Evolutionary conservation across 768 basidiomycete species (phyloP), one percentile per base, ranked within the genome.

Genomic region (Kwoniella mangroviensis): DNA sequence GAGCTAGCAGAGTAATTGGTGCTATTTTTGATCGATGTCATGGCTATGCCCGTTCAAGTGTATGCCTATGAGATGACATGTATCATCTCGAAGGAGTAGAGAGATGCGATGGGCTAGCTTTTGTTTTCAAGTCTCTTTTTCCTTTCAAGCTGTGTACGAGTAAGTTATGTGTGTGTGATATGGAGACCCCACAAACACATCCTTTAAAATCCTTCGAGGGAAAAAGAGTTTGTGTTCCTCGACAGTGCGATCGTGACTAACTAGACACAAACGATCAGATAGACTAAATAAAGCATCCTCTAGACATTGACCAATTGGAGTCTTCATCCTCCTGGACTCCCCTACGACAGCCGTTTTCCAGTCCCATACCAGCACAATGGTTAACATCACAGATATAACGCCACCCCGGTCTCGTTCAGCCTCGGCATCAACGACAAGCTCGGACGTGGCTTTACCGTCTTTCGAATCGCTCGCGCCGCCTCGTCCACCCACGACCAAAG

Each of bases 401-500:
- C 58, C 49, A 1, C 52, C 64, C 10, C 57, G 69, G 0, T 73
- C 73, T 6, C 70, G 69, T 22, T 63, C 76, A 45, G 12, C 61
- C 2, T 74, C 76, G 1, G 21, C 71, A 26, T 78, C 75, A n/a
- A 73, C 75, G 7, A 68, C 73, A 1, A 72, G 72, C 24, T 78
- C 80, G 3, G 62, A 69, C 21, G 68, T 69, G 21, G 56, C 76
- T 28, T 67, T 79, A 34, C 74, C 73, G 10, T 63, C 73, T 4
- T 76, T 80, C 57, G 73, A 75, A 65, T 73, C 57, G 22, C 65
- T 79, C 22, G 75, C 75, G 1, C 79, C 81, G 1, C 43, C 67
- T n/a, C 70, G 82, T 43, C 69, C 78, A 53, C 75, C 81, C 0
- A 81, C 79, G 2, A 79, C 80, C 0, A 69, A 70, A 19, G 67